These are phyloP conservation scores for Aaosphaeria pasadenensis DNA, from an alignment of 2,329 filamentous ascomycete species.

Conservation along the genomic window DNA sequence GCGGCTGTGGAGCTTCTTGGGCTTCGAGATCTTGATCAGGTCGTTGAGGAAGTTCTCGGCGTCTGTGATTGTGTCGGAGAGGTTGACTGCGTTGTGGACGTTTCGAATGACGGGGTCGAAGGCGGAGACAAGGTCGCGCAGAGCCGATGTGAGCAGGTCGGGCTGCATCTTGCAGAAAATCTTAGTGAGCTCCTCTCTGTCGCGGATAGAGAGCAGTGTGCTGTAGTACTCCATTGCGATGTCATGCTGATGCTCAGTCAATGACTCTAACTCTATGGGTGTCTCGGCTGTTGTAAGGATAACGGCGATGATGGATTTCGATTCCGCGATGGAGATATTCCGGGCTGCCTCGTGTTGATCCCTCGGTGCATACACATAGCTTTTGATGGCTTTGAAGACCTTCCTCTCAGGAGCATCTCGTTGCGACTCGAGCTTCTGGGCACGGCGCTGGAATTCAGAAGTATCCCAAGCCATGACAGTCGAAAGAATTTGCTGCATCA, in stretches of 20 bases:
- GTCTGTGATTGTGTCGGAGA: constrained; percentile 66
- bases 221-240: constrained; percentile 68
- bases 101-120: constrained; percentile 73
- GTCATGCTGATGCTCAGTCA: constrained; percentile 61
- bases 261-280: constrained; percentile 43
- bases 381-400: constrained; percentile 59
- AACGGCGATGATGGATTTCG: constrained; percentile 62
- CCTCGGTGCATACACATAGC: constrained; percentile 53
- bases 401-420: constrained; percentile 59
- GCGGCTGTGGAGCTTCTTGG: constrained; percentile 19
- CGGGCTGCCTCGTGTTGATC: constrained; percentile 60
- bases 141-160: constrained; percentile 67
- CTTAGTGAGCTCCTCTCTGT: constrained; percentile 68
- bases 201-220: constrained; percentile 66
- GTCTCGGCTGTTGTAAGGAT: constrained; percentile 56
- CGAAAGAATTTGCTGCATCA: constrained; percentile 73
- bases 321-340: constrained; percentile 50
- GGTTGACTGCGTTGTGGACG: constrained; percentile 68
- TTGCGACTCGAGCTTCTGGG: constrained; percentile 62
- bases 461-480: constrained; percentile 72
- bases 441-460: constrained; percentile 64
- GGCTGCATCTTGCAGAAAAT: constrained; percentile 67
- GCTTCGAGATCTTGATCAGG: constrained; percentile 58
- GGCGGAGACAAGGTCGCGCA: constrained; percentile 63
- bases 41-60: constrained; percentile 68